Evolutionary conservation across 495 filamentous ascomycete species (phyloP).

Genomic region (Ascodesmis nigricans): DNA sequence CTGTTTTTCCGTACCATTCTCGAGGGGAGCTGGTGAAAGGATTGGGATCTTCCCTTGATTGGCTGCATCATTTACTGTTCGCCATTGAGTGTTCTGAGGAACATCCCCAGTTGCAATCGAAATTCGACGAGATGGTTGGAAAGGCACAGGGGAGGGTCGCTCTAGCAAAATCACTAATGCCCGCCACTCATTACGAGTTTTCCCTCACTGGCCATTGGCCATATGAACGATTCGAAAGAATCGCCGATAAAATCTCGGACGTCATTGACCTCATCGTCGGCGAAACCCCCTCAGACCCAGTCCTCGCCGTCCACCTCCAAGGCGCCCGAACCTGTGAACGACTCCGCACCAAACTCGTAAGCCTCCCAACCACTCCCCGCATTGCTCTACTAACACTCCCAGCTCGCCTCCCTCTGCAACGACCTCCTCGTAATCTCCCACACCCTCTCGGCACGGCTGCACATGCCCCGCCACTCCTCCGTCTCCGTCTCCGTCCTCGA

Average conservation of each 20-base stretch:
- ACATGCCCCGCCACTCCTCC: constrained; percentile 19
- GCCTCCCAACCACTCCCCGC: neutral
- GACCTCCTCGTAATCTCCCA: constrained; percentile 21
- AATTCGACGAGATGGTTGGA: constrained; percentile 18
- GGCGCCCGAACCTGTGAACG: constrained; percentile 9
- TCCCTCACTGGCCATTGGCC: constrained; percentile 20
- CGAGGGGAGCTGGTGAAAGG: constrained; percentile 12
- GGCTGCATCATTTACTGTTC: constrained; percentile 20
- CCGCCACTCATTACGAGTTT: constrained; percentile 19
- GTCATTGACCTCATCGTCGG: constrained; percentile 16
- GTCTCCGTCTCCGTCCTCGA: constrained; percentile 13
- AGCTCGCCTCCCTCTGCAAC: constrained; percentile 17
- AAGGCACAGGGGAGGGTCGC: constrained; percentile 11
- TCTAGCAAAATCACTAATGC: constrained; percentile 17
- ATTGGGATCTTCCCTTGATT: constrained; percentile 17
- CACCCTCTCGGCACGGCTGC: constrained; percentile 18
- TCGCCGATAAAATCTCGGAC: constrained; percentile 19
- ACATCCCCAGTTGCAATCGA: constrained; percentile 9
- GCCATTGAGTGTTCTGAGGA: constrained; percentile 18
- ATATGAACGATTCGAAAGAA: constrained; percentile 16
- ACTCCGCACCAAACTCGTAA: constrained; percentile 12
- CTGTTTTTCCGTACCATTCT: constrained; percentile 18
- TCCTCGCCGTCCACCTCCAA: constrained; percentile 6
- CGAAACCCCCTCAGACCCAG: constrained; percentile 13
- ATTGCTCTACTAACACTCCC: no score